Conservation (phyloP, 768 basidiomycete species). For the Leucosporidium scottii region DNA sequence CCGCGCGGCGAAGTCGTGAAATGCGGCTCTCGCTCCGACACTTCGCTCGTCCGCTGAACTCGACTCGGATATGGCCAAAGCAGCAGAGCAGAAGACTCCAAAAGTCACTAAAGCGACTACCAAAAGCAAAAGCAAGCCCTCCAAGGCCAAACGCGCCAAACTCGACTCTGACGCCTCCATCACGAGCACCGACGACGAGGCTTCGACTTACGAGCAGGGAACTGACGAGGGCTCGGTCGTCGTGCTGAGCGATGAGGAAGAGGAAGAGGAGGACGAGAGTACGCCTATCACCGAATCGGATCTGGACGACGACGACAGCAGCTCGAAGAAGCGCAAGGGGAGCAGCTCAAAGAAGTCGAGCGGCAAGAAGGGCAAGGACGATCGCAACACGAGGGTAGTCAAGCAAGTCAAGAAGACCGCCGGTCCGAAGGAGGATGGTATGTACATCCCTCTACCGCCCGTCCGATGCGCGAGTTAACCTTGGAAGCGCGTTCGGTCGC, state of each 20-base stretch:
- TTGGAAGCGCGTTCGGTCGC: neutral
- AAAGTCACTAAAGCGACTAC: neutral
- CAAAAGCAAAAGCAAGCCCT: neutral
- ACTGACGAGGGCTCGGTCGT: conserved; percentile 36
- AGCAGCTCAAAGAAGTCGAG: conserved; percentile 9
- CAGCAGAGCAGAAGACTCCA: neutral
- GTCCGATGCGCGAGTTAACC: neutral
- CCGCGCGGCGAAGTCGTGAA: too few relatives aligned
- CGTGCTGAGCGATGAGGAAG: conserved; percentile 28
- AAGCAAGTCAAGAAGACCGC: conserved; percentile 62
- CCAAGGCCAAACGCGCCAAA: neutral
- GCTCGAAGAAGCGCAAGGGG: conserved; percentile 9
- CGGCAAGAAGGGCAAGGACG: conserved; percentile 18
- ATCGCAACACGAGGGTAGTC: conserved; percentile 71
- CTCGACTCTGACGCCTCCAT: conserved; percentile 23
- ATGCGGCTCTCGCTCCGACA: too few relatives aligned
- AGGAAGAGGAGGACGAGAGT: conserved; percentile 26
- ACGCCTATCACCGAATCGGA: conserved; percentile 28
- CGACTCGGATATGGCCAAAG: neutral
- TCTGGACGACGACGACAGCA: neutral
- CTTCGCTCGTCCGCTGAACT: too few relatives aligned
- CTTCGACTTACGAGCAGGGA: conserved; percentile 31
- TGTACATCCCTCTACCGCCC: conserved; percentile 22
- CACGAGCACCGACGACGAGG: conserved; percentile 18
- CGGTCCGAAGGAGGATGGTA: conserved; percentile 82